phyloP scores from a whole-genome alignment of 2,329 filamentous ascomycete species.

The Clonostachys solani region DNA sequence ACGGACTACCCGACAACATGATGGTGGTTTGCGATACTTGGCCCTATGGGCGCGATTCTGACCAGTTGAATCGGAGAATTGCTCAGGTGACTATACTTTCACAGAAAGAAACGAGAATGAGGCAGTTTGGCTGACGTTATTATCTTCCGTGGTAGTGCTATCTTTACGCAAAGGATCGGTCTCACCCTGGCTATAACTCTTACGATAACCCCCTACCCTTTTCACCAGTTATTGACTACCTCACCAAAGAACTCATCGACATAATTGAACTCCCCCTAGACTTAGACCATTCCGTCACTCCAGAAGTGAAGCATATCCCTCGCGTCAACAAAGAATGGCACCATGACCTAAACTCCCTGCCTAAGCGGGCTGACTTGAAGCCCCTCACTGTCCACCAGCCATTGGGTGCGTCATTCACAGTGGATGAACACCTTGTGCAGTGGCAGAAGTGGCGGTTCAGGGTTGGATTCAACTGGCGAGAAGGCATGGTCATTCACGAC shows the following conservation, averaged over 20 bases:
- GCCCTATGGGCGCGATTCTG: constrained; percentile 4
- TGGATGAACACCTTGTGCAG: constrained; percentile 38
- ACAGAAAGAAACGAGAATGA: background rate
- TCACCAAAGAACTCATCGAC: constrained; percentile 20
- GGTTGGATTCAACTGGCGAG: constrained; percentile 65
- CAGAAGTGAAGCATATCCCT: constrained; percentile 24
- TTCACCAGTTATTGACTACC: constrained; percentile 32
- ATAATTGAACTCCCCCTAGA: constrained; percentile 20
- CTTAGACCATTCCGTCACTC: constrained; percentile 30
- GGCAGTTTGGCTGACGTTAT: too few species aligned
- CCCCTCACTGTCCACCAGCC: constrained; percentile 45
- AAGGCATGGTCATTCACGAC: constrained; percentile 67
- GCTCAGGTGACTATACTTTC: constrained; percentile 2
- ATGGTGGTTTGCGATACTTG: constrained; percentile 5
- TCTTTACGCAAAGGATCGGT: constrained; percentile 1
- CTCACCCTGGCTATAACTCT: constrained; percentile 43
- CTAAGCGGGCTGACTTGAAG: constrained; percentile 49
- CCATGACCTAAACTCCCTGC: constrained; percentile 31
- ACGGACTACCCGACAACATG: constrained; percentile 2
- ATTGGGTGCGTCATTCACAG: constrained; percentile 28
- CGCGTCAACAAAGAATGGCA: constrained; percentile 26
- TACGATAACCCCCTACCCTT: constrained; percentile 50
- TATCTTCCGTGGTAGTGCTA: constrained; percentile 1
- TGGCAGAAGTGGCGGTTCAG: constrained; percentile 68
- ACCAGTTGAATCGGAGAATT: constrained; percentile 1